Conservation (phyloP, 2,329 filamentous ascomycete species). For the Microcyclosporella mali region DNA sequence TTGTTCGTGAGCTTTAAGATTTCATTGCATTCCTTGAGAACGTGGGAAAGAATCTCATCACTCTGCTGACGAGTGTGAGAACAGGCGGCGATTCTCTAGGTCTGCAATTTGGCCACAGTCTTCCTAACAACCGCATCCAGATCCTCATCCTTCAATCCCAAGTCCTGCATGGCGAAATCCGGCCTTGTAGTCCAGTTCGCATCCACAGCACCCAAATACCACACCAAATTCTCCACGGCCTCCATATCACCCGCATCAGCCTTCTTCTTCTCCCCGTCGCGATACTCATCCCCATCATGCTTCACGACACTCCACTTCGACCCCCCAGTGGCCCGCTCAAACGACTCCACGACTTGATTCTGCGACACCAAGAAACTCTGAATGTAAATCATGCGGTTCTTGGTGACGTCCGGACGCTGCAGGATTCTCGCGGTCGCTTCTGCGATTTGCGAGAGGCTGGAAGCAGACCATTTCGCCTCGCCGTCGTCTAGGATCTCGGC, state of each 20-base stretch:
- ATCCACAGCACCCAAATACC: slow-evolving; percentile 27
- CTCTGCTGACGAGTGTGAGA: too few species aligned
- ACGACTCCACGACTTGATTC: slow-evolving; percentile 48
- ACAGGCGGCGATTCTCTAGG: too few species aligned
- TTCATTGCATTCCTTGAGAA: too few species aligned
- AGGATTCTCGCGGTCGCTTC: slow-evolving; percentile 49
- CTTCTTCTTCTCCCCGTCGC: slow-evolving; percentile 31
- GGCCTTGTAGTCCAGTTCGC: slow-evolving; percentile 31
- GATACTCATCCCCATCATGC: slow-evolving; percentile 30
- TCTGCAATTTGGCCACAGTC: slow-evolving; percentile 22
- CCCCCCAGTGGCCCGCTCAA: slow-evolving; percentile 48
- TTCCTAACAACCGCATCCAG: slow-evolving; percentile 34
- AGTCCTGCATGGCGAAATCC: slow-evolving; percentile 36
- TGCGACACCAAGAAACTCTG: slow-evolving; percentile 54
- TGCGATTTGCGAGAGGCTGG: slow-evolving; percentile 48
- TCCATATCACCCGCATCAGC: slow-evolving; percentile 32
- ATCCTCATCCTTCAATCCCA: slow-evolving; percentile 38
- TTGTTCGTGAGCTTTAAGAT: too few species aligned
- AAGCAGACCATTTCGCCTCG: slow-evolving; percentile 46
- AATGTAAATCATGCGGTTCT: slow-evolving; percentile 54
- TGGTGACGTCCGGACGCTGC: slow-evolving; percentile 45
- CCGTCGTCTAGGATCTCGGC: slow-evolving; percentile 54
- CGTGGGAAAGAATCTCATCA: too few species aligned
- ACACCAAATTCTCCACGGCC: slow-evolving; percentile 29
- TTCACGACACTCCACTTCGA: slow-evolving; percentile 46